Evolutionary conservation across 148 eudicot species (phyloP).

Genomic region (Chenopodium formosanum): DNA sequence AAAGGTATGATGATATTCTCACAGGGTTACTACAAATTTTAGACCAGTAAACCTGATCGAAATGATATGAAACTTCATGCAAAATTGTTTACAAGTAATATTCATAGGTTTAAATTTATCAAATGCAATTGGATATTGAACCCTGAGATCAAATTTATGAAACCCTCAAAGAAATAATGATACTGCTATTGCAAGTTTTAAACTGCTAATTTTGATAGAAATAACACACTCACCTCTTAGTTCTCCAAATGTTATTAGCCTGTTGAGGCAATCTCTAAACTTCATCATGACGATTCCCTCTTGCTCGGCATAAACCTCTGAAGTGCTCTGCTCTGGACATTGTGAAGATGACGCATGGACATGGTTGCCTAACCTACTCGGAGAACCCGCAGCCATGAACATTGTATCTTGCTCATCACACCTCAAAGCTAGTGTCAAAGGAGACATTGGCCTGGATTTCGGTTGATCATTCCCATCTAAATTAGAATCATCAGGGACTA

Average conservation of each 20-base stretch:
- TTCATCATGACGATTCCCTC: conserved; percentile 76
- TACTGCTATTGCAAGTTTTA: background rate
- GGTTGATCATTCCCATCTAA: conserved; percentile 57
- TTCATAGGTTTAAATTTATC: background rate
- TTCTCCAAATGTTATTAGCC: conserved; percentile 81
- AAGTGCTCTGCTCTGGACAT: conserved; percentile 46
- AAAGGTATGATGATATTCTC: too few species aligned
- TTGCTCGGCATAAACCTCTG: conserved; percentile 77
- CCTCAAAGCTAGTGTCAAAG: conserved; percentile 73
- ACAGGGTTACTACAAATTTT: too few species aligned
- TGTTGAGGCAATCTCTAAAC: conserved; percentile 90
- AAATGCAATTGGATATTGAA: background rate
- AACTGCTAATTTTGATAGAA: background rate
- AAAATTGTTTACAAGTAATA: background rate
- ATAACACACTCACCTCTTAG: conserved; percentile 58
- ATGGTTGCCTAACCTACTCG: conserved; percentile 40
- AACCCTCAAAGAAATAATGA: background rate
- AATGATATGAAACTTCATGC: background rate
- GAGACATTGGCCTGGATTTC: conserved; percentile 76
- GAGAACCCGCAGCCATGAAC: conserved; percentile 53
- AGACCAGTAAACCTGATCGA: background rate
- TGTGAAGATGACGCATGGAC: conserved; percentile 39
- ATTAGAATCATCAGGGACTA: conserved; percentile 45
- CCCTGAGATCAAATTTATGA: background rate
- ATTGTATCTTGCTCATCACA: conserved; percentile 80